These are phyloP conservation scores for Pseudoscleropodium purum DNA, from an alignment of 225 moss, liverwort and hornwort genomes.

Conservation along the genomic window DNA sequence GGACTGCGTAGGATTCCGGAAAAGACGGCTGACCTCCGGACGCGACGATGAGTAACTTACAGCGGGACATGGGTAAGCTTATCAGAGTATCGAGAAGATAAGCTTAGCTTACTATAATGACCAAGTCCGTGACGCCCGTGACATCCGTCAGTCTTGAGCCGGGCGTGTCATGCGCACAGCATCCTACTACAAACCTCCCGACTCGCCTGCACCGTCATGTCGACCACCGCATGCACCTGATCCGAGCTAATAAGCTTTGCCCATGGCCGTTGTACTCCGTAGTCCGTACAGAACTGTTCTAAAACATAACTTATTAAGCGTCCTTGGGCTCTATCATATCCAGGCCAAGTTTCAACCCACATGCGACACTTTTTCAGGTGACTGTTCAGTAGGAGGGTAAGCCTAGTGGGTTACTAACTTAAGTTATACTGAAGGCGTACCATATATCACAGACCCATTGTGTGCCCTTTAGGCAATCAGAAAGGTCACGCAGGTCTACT, in stretches of 20 bases:
- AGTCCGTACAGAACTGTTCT: neutral
- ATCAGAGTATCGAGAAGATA: no score
- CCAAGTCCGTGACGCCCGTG: neutral
- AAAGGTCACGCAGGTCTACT: neutral
- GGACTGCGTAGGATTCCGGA: neutral
- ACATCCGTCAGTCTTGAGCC: neutral
- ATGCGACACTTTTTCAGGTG: neutral
- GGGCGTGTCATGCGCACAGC: neutral
- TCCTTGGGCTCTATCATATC: neutral
- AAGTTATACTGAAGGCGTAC: neutral
- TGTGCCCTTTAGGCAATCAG: neutral
- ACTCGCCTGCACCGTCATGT: neutral
- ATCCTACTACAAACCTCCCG: neutral
- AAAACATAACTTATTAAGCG: neutral
- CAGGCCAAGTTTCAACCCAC: neutral
- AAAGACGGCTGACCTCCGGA: neutral
- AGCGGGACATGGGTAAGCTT: neutral
- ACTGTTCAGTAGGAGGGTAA: neutral
- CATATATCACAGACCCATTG: neutral
- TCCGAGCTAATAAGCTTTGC: neutral
- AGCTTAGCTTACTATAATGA: neutral
- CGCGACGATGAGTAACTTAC: neutral
- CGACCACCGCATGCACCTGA: neutral
- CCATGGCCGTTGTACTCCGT: no score
- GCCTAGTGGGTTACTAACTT: neutral